These are phyloP conservation scores for Prunella vulgaris DNA, from an alignment of 257 asterid genomes.

Conservation along the genomic window DNA sequence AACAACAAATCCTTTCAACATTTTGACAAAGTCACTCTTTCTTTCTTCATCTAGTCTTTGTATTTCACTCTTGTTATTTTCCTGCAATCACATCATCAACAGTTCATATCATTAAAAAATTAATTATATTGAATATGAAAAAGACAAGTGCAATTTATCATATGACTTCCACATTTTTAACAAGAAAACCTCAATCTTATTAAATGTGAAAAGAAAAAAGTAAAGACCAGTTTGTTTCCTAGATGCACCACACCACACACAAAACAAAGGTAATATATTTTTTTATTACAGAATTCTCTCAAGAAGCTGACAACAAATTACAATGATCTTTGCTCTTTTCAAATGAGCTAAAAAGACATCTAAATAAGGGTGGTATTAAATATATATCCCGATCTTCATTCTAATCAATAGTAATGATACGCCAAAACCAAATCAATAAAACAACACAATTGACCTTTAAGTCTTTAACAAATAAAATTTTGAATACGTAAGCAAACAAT, in stretches of 20 bases:
- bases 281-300: background rate
- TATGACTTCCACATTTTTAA: background rate
- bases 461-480: background rate
- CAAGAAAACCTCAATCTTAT: background rate
- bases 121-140: background rate
- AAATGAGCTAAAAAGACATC: slow-evolving; percentile 1
- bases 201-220: background rate
- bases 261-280: background rate
- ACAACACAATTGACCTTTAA: background rate
- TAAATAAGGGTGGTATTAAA: background rate
- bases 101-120: background rate
- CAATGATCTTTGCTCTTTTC: background rate
- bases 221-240: background rate
- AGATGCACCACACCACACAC: background rate
- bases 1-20: slow-evolving; percentile 81
- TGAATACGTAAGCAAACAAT: background rate
- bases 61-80: slow-evolving; percentile 73
- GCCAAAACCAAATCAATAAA: slow-evolving; percentile 10
- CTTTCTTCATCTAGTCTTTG: slow-evolving; percentile 83
- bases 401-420: background rate
- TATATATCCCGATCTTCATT: background rate
- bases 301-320: slow-evolving; percentile 1
- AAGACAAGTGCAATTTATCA: background rate
- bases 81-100: slow-evolving; percentile 52
- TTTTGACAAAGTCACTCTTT: slow-evolving; percentile 59